phyloP scores from a whole-genome alignment of 768 basidiomycete species.

The Naganishia kalamii region DNA sequence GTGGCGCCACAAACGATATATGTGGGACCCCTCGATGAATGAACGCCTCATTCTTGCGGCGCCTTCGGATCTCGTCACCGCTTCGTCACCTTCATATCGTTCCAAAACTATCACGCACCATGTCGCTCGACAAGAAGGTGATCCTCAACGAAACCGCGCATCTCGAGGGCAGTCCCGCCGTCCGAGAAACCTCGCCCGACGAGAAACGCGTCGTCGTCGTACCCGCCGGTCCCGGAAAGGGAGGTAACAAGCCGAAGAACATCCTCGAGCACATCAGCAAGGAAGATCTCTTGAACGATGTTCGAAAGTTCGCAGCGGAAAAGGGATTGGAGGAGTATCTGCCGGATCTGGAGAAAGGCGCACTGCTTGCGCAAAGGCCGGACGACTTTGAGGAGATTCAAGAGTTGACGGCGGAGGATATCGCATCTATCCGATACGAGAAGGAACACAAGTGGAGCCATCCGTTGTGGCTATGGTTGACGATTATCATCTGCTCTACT shows the following conservation, averaged over 20 bases:
- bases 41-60: too few species aligned
- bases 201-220: not conserved
- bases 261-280: constrained; percentile 30
- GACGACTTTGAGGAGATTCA: constrained; percentile 30
- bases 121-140: constrained; percentile 8
- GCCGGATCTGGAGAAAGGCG: constrained; percentile 29
- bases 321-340: constrained; percentile 32
- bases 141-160: constrained; percentile 1
- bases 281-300: constrained; percentile 27
- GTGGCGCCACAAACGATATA: too few species aligned
- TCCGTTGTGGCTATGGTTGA: constrained; percentile 36
- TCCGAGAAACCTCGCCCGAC: not conserved
- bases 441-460: constrained; percentile 43
- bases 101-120: not conserved
- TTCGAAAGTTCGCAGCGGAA: constrained; percentile 29
- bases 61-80: too few species aligned
- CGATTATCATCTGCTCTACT: constrained; percentile 33
- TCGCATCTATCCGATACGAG: constrained; percentile 33
- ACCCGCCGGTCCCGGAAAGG: not conserved
- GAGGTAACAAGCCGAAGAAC: constrained; percentile 18
- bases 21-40: too few species aligned
- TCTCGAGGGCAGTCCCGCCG: not conserved
- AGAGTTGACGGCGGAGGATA: constrained; percentile 40
- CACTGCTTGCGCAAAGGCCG: constrained; percentile 38
- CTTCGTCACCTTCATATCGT: too few species aligned